Conservation (phyloP, 768 basidiomycete species). For the Rhodotorula paludigena region DNA sequence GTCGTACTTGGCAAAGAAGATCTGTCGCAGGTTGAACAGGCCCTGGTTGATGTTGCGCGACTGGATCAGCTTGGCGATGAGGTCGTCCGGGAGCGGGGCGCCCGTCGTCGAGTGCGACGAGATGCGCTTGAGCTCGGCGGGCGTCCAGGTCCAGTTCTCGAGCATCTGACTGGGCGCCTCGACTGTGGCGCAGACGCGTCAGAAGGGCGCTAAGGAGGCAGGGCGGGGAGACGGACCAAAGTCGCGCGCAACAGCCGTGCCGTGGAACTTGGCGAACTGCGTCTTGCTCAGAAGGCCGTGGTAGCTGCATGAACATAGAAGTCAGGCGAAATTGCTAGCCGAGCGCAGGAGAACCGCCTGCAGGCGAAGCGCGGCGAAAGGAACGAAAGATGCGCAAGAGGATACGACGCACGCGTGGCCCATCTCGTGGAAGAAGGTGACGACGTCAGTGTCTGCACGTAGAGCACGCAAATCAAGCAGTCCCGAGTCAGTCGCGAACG, state of each 20-base stretch:
- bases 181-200: conserved; percentile 47
- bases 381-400: too few relatives aligned
- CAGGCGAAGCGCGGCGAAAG: too few relatives aligned
- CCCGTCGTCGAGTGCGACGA: conserved; percentile 69
- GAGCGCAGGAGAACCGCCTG: too few relatives aligned
- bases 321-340: too few relatives aligned
- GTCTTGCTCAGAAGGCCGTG: conserved; percentile 60
- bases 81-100: conserved; percentile 62
- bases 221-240: conserved; percentile 9
- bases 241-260: conserved; percentile 45
- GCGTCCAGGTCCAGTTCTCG: conserved; percentile 27
- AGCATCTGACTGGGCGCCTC: conserved; percentile 85
- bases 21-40: conserved; percentile 71
- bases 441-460: conserved; percentile 58
- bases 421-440: conserved; percentile 53
- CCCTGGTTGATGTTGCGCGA: conserved; percentile 57
- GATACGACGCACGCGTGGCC: conserved; percentile 17
- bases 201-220: neutral
- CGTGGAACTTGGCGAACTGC: conserved; percentile 71
- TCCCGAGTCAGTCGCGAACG: too few relatives aligned
- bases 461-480: neutral
- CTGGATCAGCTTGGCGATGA: conserved; percentile 74
- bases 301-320: too few relatives aligned
- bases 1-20: conserved; percentile 58
- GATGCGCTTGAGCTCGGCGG: conserved; percentile 68